Conservation (phyloP, 73 alveolate genomes). For the Paramecium pentaurelia region DNA sequence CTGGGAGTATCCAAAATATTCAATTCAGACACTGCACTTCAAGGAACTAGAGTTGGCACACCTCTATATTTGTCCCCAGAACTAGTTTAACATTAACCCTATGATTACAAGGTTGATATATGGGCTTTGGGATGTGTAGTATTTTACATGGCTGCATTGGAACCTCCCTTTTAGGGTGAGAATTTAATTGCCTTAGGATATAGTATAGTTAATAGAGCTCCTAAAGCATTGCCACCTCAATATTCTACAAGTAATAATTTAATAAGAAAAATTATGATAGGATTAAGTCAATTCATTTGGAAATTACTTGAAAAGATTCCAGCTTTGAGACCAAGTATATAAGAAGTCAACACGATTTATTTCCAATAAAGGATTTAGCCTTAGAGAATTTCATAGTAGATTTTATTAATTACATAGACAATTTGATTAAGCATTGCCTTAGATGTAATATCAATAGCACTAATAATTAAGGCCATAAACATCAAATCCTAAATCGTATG, state of each 20-base stretch:
- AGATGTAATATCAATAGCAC: background rate
- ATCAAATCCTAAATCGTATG: background rate
- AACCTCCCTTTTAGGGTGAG: constrained; percentile 97
- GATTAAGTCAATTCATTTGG: background rate
- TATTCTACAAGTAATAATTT: constrained; percentile 60
- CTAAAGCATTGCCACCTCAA: constrained; percentile 76
- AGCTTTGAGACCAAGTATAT: background rate
- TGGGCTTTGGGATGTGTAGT: constrained; percentile 98
- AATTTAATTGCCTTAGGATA: constrained; percentile 90
- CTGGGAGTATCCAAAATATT: constrained; percentile 95
- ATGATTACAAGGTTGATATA: constrained; percentile 94
- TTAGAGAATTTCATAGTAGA: background rate
- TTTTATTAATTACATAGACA: background rate
- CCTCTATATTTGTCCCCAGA: constrained; percentile 98
- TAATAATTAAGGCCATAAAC: background rate
- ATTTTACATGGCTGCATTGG: constrained; percentile 87
- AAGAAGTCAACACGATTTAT: background rate
- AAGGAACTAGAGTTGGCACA: constrained; percentile 97
- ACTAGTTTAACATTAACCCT: constrained; percentile 91
- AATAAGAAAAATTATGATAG: background rate
- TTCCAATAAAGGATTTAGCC: background rate
- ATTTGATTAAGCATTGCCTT: background rate
- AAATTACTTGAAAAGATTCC: background rate
- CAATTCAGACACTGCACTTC: constrained; percentile 74
- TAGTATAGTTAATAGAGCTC: constrained; percentile 82